Conservation (phyloP, 352 stramenopile genomes). For the Phytophthora pini region DNA sequence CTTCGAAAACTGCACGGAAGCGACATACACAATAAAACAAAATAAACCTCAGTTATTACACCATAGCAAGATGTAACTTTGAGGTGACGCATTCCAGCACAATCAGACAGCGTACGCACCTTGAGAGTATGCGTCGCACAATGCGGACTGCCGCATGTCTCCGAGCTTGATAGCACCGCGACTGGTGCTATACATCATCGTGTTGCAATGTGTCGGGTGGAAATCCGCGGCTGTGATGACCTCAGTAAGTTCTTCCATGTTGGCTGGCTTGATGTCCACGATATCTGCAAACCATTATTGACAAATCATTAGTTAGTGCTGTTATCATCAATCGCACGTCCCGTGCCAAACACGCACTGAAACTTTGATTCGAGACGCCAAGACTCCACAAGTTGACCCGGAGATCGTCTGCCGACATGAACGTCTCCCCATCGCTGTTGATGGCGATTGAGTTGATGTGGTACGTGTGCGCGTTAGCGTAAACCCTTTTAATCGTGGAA, state of each 20-base stretch:
- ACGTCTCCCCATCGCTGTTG: conserved; percentile 95
- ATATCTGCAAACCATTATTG: conserved; percentile 73
- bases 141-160: conserved; percentile 91
- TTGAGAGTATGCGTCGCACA: conserved; percentile 89
- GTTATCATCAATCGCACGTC: not conserved
- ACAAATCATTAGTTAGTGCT: not conserved
- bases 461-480: conserved; percentile 96
- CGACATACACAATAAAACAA: not conserved
- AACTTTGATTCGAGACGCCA: conserved; percentile 89
- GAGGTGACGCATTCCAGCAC: no score
- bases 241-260: conserved; percentile 97
- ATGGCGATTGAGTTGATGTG: conserved; percentile 97
- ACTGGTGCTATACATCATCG: conserved; percentile 96
- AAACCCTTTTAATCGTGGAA: conserved; percentile 87
- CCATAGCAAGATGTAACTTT: no score
- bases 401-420: conserved; percentile 96
- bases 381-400: conserved; percentile 97
- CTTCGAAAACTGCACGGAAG: conserved; percentile 68
- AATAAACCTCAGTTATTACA: not conserved
- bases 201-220: conserved; percentile 93
- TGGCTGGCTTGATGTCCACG: conserved; percentile 96
- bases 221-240: conserved; percentile 96
- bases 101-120: conserved; percentile 26
- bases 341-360: conserved; percentile 64
- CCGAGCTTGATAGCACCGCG: conserved; percentile 92